A percentile compares a stretch with the other conserved stretches of the same genome.
Conservation (phyloP, 495 filamentous ascomycete species). For the Poronia punctata region DNA sequence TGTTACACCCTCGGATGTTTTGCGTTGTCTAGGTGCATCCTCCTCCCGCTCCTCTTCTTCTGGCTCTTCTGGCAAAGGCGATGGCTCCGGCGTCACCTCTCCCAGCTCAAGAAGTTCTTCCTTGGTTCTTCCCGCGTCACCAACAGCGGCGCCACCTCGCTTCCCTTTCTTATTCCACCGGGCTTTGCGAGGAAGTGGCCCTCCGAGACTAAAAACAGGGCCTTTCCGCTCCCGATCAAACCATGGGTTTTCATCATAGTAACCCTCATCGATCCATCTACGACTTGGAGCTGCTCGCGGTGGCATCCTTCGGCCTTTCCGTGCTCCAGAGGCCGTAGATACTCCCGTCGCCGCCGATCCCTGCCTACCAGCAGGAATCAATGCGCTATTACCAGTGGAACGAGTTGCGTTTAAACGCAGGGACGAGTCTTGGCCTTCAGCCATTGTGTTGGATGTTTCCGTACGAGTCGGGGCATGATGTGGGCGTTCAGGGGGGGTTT, state of each 20-base stretch:
- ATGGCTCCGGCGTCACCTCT: slow-evolving; percentile 5
- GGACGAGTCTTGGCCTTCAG: no score
- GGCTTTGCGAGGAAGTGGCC: slow-evolving; percentile 43
- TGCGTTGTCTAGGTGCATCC: not conserved
- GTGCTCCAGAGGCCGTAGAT: no score
- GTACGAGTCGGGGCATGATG: no score
- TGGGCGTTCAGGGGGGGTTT: no score
- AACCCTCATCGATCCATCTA: slow-evolving; percentile 20
- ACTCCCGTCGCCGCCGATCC: no score
- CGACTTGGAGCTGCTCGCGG: no score
- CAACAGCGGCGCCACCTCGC: no score
- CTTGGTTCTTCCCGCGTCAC: slow-evolving; percentile 27
- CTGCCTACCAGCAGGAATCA: no score
- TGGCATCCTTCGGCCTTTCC: no score
- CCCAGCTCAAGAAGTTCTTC: slow-evolving; percentile 1
- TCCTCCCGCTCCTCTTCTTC: not conserved
- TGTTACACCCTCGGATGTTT: slow-evolving; percentile 11
- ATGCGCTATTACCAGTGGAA: no score
- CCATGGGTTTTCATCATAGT: slow-evolving; percentile 38
- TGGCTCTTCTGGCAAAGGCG: not conserved
- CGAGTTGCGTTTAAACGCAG: no score
- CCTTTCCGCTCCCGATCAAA: slow-evolving; percentile 37
- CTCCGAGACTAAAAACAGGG: slow-evolving; percentile 45
- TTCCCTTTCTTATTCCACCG: slow-evolving; percentile 36
- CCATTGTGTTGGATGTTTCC: no score